Conservation (phyloP, 1,139 yeast species). For the Debaryomyces sp. region DNA sequence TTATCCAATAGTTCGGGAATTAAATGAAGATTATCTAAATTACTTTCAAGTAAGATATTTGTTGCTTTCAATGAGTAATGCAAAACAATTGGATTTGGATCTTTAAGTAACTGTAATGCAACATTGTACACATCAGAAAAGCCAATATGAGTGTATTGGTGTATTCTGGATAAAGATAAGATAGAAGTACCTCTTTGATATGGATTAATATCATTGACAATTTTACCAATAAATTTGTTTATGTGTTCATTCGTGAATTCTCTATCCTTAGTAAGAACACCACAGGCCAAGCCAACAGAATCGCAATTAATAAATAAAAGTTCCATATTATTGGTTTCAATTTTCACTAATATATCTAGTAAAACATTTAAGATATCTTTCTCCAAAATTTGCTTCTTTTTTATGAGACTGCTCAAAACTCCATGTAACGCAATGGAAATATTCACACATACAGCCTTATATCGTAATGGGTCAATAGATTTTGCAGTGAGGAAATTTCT, state of each 20-base stretch:
- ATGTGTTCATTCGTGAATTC: constrained; percentile 44
- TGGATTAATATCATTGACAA: constrained; percentile 57
- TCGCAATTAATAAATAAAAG: constrained; percentile 62
- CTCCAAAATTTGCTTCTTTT: constrained; percentile 34
- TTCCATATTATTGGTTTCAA: constrained; percentile 41
- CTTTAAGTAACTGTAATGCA: constrained; percentile 61
- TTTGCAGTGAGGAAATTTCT: constrained; percentile 51
- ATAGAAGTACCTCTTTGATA: constrained; percentile 66
- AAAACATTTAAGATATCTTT: constrained; percentile 52
- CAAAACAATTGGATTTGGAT: constrained; percentile 86
- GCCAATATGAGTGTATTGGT: constrained; percentile 40
- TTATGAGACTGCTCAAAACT: constrained; percentile 40
- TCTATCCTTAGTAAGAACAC: constrained; percentile 37
- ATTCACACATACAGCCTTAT: constrained; percentile 61
- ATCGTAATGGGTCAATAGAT: constrained; percentile 33
- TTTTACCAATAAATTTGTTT: constrained; percentile 57
- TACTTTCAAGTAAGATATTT: constrained; percentile 55
- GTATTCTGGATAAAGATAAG: constrained; percentile 61
- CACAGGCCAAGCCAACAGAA: constrained; percentile 62
- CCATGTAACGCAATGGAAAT: constrained; percentile 66
- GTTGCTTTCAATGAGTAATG: constrained; percentile 69
- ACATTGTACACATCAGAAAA: constrained; percentile 55
- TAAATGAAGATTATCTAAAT: constrained; percentile 51
- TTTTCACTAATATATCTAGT: constrained; percentile 57
- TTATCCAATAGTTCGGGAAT: constrained; percentile 49